Evolutionary conservation across 257 asterid species (phyloP), one percentile per base, ranked within the genome.

Genomic region (Phtheirospermum japonicum): DNA sequence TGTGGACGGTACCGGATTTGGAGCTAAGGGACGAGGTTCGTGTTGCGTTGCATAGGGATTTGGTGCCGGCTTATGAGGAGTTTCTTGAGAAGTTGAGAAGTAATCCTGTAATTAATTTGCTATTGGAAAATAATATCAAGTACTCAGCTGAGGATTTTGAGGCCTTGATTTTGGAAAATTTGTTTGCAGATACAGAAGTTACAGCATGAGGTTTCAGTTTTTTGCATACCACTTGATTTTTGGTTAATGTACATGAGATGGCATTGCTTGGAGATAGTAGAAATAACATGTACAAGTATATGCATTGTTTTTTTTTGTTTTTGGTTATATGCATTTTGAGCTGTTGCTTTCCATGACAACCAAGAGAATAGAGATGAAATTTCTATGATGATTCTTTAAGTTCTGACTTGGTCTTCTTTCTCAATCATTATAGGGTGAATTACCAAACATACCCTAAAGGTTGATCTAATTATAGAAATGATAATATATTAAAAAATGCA

Each of bases 101-200:
- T 16, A 12, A 72, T 58, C 17, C 69, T 11, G 64, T 67, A 7
- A 26, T 69, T 3, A 68, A 33, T 34, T 7, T 39, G 31, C 5
- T 67, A 18, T 55, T 70, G 49, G 57, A 50, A 26, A 33, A 36
- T 28, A 70, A 61, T 14, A 40, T 32, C 33, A 80, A 40, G 74
- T 52, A 77, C 66, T 65, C 81, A 17, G 73, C 26, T 42, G 62
- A 51, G 64, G 76, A 77, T 16, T 70, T 80, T 20, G 31, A 72
- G 69, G 65, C 49, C 16, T 64, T 77, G 26, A 36, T 80, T 5
- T 58, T 50, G 10, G 55, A 56, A 56, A 42, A 52, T 0, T 20
- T 80, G 75, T 71, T 77, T 70, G 58, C 49, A 40, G 26, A 66
- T 1, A 30, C 3, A 4, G 54, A 33, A 43, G 14, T 4, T 46